These are phyloP conservation scores for Trichosporon ovoides DNA, from an alignment of 1,284 basidiomycete genomes.

Conservation along the genomic window DNA sequence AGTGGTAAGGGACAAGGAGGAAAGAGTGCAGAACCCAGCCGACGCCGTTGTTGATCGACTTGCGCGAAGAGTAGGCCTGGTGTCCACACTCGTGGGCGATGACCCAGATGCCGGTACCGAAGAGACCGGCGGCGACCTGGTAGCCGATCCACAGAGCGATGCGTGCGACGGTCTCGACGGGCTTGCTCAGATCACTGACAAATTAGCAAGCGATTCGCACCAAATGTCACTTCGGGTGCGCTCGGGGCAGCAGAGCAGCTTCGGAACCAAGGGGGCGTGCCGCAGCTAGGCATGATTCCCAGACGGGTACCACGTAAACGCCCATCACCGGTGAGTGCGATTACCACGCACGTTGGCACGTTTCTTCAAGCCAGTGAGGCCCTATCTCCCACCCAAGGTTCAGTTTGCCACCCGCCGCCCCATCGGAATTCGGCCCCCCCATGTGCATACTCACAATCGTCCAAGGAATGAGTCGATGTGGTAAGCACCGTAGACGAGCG, in stretches of 20 bases:
- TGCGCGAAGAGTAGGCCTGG: slow-evolving; percentile 94
- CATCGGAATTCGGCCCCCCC: background rate
- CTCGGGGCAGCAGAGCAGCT: background rate
- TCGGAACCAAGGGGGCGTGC: background rate
- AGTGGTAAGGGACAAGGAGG: slow-evolving; percentile 94
- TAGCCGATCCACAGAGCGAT: slow-evolving; percentile 77
- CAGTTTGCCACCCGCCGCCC: background rate
- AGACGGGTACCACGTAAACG: slow-evolving; percentile 1
- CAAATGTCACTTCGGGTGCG: background rate
- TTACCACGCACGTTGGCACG: slow-evolving; percentile 5
- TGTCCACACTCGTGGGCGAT: slow-evolving; percentile 79
- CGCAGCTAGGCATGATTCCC: slow-evolving; percentile 50
- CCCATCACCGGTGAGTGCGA: slow-evolving; percentile 20
- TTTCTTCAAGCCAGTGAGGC: background rate
- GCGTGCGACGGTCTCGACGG: slow-evolving; percentile 60
- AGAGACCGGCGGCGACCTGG: slow-evolving; percentile 74
- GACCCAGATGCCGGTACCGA: slow-evolving; percentile 91
- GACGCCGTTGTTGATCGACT: slow-evolving; percentile 85
- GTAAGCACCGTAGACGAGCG: slow-evolving; percentile 64
- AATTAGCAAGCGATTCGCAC: background rate
- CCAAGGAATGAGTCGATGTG: slow-evolving; percentile 58
- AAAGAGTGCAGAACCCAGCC: slow-evolving; percentile 92
- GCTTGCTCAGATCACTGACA: slow-evolving; percentile 30
- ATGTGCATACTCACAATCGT: slow-evolving; percentile 31
- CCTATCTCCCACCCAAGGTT: background rate